Base-by-base conservation (phyloP, 2,329 filamentous ascomycete genomes). In the Botrytis paeoniae region DNA sequence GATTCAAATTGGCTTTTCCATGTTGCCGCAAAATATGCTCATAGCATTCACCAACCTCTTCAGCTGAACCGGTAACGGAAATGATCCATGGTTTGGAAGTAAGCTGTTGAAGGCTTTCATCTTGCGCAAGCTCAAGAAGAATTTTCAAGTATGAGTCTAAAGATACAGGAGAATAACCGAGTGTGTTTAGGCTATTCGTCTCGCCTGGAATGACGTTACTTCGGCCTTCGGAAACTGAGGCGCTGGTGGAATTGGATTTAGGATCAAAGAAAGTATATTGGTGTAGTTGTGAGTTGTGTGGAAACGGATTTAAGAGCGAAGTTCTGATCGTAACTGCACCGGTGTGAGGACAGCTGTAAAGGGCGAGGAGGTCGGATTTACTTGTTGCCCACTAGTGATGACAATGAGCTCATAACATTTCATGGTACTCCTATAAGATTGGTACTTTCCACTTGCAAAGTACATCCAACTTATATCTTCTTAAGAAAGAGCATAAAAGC, bases 281-380 rank as follows among this genome's bases (percentile, higher is more conserved):
- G 79, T 95, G 91, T 89, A 91, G 78, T 90, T 89, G 79, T 94
- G 91, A 1, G 86, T 80, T 0, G 79, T 76, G 90, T 1, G 84
- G 79, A 79, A 94, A 95, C 59, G 90, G 91, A 14, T 83, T 75
- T 25, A 92, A 81, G 9, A 93, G 85, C 4, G 89, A 89, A 1
- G 93, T 95, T 20, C 93, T 86, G 3, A 89, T 93, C 1, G 93
- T 95, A 45, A 95, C 88, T 22, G 92, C 92, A 74, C 93, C 93
- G 0, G 90, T 94, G 70, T 87, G 83, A 0, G 87, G 84, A 68
- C 85, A 89, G 43, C 83, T 80, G 79, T 92, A 92, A 10, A 95
- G 87, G 2, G 82, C 82, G 57, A 83, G 80, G 6, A 95, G 86
- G 75, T 94, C 88, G 7, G 86, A 84, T 8, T 86, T 81, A 4